Base-by-base conservation (phyloP, 192 early-diverging fungal species). In the Helicostylum pulchrum region DNA sequence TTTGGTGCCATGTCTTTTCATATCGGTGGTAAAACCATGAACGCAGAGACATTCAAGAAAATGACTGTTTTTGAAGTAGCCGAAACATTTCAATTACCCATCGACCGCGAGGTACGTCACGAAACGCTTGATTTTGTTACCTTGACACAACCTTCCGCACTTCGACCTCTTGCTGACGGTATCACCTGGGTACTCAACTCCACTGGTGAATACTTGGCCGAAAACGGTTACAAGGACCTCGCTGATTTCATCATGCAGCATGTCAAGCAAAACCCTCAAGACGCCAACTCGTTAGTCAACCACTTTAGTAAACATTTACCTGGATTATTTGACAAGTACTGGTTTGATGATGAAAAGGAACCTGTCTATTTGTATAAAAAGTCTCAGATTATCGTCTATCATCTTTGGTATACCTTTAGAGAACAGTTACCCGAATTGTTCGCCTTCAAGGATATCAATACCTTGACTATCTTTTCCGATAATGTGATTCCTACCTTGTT, bases 1-100 rank as follows among this genome's bases (percentile, higher is more conserved):
- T 94, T 88, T 78, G 93, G 93, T 8, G 82, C 83, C 65, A 91
- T 95, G 81, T 85, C 88, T 48, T 76, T 93, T 62, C 89, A 94
- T 62, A 91, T 95, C 39, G 84, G 88, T 0, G 84, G 85, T 31
- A 80, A 80, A 0, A 60, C 72, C 0, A 52, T 89, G 47, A 78
- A 76, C 3, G 86, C 92, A 17, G 68, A 78, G 48, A 79, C 77
- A 4, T 64, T 90, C n/a, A 81, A 83, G 36, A 70, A 80, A 11
- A 67, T 91, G 26, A 80, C 75, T 2, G 70, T 87, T 30, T 80
- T 77, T 59, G 84, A 91, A 31, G 79, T 91, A 1, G 75, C 88
- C 11, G 62, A 77, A 23, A 72, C 85, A 42, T 95, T 93, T 71
- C 85, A 86, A 36, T 86, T 93, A 36, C 90, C 90, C 1, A 69